These are phyloP conservation scores for Neltuma alba DNA, from an alignment of 306 rosid species.

Conservation along the genomic window DNA sequence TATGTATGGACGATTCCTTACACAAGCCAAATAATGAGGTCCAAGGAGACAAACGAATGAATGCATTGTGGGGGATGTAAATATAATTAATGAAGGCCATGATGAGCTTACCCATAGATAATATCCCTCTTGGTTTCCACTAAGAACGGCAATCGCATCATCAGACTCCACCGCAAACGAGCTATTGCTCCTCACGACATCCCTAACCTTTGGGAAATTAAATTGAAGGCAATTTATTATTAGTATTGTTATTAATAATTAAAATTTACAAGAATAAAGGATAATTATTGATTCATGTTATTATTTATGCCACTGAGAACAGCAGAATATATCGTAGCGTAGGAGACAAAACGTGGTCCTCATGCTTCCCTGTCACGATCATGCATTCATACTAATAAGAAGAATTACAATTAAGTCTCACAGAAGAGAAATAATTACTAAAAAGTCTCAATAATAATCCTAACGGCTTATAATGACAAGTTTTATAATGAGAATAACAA, in stretches of 20 bases:
- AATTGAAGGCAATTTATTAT: not conserved
- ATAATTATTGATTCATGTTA: not conserved
- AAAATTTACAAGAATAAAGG: not conserved
- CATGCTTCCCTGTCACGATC: not conserved
- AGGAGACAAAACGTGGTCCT: not conserved
- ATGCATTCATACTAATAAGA: too few species aligned
- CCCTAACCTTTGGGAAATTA: slow-evolving; percentile 41
- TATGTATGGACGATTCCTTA: too few species aligned
- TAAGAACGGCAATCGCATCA: slow-evolving; percentile 39
- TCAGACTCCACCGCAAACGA: slow-evolving; percentile 35
- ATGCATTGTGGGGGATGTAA: not conserved
- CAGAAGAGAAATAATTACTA: too few species aligned
- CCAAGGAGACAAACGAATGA: too few species aligned
- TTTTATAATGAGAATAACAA: too few species aligned
- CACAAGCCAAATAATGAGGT: too few species aligned
- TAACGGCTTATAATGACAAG: too few species aligned
- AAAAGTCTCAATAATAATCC: too few species aligned
- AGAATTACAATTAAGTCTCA: too few species aligned
- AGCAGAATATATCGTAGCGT: not conserved
- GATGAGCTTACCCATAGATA: slow-evolving; percentile 56
- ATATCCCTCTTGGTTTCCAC: slow-evolving; percentile 72
- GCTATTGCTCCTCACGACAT: slow-evolving; percentile 47
- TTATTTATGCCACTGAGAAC: not conserved
- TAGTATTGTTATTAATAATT: too few species aligned
- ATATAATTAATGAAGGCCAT: not conserved